phyloP scores from a whole-genome alignment of 176 grass and related monocot genomes.

The Hordeum marinum region DNA sequence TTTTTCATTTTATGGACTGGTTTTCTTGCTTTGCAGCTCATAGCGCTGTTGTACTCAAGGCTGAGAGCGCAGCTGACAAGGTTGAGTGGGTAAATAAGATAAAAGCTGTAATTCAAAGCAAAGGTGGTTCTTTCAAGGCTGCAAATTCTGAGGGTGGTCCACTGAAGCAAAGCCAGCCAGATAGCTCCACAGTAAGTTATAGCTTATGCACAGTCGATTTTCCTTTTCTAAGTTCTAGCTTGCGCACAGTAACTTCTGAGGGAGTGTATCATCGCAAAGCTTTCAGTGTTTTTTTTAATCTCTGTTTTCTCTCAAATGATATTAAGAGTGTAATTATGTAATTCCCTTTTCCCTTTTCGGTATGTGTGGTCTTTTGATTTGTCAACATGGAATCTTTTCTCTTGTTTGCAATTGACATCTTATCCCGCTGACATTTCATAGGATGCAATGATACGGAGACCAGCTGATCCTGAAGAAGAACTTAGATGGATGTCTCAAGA shows the following conservation, averaged over 20 bases:
- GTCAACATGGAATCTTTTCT: neutral
- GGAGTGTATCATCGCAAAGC: neutral
- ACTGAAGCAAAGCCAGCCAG: conserved; percentile 68
- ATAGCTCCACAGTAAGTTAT: conserved; percentile 79
- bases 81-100: conserved; percentile 94
- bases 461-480: conserved; percentile 96
- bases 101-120: conserved; percentile 70
- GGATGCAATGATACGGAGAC: conserved; percentile 73
- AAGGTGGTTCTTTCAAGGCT: conserved; percentile 56
- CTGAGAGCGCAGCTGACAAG: conserved; percentile 85
- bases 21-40: conserved; percentile 59
- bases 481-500: conserved; percentile 99
- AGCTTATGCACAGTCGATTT: neutral
- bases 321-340: neutral
- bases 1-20: conserved; percentile 9
- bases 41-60: conserved; percentile 83
- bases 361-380: neutral
- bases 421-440: conserved; percentile 23
- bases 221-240: neutral
- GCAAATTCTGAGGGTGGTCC: conserved; percentile 59
- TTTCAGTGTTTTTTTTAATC: neutral
- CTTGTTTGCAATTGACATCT: conserved; percentile 24
- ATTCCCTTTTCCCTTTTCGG: neutral
- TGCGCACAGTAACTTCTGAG: too few relatives aligned
- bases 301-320: neutral